A percentile compares a stretch with the other conserved stretches of the same genome.
phyloP scores from a whole-genome alignment of 371 early-diverging fungal species.

The Dinochytrium kinnereticum region DNA sequence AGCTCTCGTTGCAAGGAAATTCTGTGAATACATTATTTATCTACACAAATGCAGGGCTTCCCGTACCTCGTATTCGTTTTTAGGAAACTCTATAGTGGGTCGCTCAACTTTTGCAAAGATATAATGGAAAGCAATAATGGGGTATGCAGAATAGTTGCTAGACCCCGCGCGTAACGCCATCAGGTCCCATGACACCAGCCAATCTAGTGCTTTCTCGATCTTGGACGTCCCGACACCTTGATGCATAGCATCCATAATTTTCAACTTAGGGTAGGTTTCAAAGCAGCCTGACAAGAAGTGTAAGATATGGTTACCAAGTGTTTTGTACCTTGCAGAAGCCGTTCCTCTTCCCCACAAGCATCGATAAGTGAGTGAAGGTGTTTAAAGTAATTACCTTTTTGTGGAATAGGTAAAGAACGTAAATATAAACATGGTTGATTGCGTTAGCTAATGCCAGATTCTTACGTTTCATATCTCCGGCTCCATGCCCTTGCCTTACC shows the following conservation, averaged over 20 bases:
- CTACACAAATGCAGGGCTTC: background rate
- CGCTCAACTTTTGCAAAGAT: conserved; percentile 78
- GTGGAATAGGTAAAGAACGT: no score
- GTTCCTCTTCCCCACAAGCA: conserved; percentile 81
- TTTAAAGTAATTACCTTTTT: conserved; percentile 44
- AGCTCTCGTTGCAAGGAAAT: conserved; percentile 54
- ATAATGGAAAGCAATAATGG: conserved; percentile 77
- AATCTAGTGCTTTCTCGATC: conserved; percentile 69
- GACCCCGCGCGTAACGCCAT: conserved; percentile 48
- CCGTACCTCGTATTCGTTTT: conserved; percentile 72
- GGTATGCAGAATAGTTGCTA: conserved; percentile 72
- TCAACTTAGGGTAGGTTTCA: conserved; percentile 83
- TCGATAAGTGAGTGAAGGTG: conserved; percentile 61
- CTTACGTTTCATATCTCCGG: background rate
- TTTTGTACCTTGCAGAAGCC: conserved; percentile 75
- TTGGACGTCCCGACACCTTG: conserved; percentile 50
- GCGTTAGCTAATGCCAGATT: no score
- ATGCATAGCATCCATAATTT: conserved; percentile 71
- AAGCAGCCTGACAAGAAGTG: conserved; percentile 71
- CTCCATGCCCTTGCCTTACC: conserved; percentile 36
- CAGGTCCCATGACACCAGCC: conserved; percentile 82
- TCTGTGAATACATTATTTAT: background rate
- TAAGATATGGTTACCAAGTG: background rate
- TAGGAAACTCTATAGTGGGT: conserved; percentile 79
- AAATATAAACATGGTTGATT: no score